Base-by-base conservation (phyloP, 2,329 filamentous ascomycete genomes). In the Leptographium galeiforme region DNA sequence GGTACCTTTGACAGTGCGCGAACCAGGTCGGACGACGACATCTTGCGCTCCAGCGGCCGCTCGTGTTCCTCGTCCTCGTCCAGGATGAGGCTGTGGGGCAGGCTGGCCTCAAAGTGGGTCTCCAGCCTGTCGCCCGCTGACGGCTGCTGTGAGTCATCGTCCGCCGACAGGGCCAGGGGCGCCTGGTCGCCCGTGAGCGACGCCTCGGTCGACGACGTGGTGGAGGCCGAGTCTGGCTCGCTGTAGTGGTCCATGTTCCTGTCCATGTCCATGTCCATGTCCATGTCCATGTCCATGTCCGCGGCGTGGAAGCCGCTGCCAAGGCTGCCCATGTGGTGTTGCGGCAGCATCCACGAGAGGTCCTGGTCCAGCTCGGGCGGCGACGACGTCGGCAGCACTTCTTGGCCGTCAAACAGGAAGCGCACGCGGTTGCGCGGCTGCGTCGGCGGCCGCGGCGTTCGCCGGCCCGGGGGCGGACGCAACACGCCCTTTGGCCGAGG, bases 381-480 rank as follows among this genome's bases (percentile, higher is more conserved):
- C 25, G 78, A 81, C 32, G 73, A 68, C 47, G 79, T 81, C 19
- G 80, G 78, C 54, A 81, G 66, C 39, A 84, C 77, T 61, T 83
- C 78, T 57, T 73, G 68, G 52, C 79, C 79, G 62, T 74, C 73
- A 47, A 83, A 74, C 40, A 81, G 74, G 57, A 84, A 84, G 48
- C 81, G 78, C 54, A 84, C 81, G 55, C 78, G 4, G 34, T 36
- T 72, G 34, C 79, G 73, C n/a, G 77, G 71, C 50, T 70, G 46
- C 50, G 18, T 5, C 1, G 56, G 47, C n/a, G 46, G 52, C 39
- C 53, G 18, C 6, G 39, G 10, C 3, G 46, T 6, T 10, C 12
- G 46, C 32, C 44, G n/a, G 59, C 72, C 78, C 8, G 75, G 78
- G 1, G 76, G 74, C 49, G 78, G 72, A 54, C 80, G 75, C 54